A percentile compares a stretch with the other conserved stretches of the same genome.
Evolutionary conservation across 352 stramenopile species (phyloP).

Genomic region (Globisporangium nunn): DNA sequence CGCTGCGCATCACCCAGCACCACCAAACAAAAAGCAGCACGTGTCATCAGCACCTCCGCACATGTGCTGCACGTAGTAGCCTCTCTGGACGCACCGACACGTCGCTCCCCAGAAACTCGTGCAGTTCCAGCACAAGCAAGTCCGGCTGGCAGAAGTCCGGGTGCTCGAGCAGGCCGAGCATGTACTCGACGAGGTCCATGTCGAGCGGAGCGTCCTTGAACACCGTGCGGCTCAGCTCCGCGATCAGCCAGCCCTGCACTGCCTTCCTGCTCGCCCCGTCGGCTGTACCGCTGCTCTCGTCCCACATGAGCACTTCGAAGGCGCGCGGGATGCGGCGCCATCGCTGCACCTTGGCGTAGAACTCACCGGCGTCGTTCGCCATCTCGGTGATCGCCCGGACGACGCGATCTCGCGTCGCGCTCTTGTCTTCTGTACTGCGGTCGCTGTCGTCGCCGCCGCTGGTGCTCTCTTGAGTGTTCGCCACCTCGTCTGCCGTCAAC

Average conservation of each 20-base stretch:
- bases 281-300: background rate
- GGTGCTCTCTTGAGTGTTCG: background rate
- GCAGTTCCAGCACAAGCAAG: slow-evolving; percentile 48
- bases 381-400: slow-evolving; percentile 17
- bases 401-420: slow-evolving; percentile 12
- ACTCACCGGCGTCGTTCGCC: slow-evolving; percentile 20
- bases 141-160: slow-evolving; percentile 69
- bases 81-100: slow-evolving; percentile 20
- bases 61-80: background rate
- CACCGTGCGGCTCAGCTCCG: slow-evolving; percentile 35
- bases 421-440: background rate
- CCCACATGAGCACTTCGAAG: slow-evolving; percentile 30
- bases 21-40: slow-evolving; percentile 6
- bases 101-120: slow-evolving; percentile 54
- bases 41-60: background rate
- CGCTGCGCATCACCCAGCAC: slow-evolving; percentile 52
- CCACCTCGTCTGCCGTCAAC: background rate
- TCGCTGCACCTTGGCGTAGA: slow-evolving; percentile 34
- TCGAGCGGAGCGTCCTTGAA: slow-evolving; percentile 30
- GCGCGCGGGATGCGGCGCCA: slow-evolving; percentile 44
- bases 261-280: slow-evolving; percentile 9
- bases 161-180: slow-evolving; percentile 55
- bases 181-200: slow-evolving; percentile 56
- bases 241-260: slow-evolving; percentile 34
- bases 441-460: too few species aligned